Conservation (phyloP, 2,329 filamentous ascomycete species). For the Apiospora phragmitis region DNA sequence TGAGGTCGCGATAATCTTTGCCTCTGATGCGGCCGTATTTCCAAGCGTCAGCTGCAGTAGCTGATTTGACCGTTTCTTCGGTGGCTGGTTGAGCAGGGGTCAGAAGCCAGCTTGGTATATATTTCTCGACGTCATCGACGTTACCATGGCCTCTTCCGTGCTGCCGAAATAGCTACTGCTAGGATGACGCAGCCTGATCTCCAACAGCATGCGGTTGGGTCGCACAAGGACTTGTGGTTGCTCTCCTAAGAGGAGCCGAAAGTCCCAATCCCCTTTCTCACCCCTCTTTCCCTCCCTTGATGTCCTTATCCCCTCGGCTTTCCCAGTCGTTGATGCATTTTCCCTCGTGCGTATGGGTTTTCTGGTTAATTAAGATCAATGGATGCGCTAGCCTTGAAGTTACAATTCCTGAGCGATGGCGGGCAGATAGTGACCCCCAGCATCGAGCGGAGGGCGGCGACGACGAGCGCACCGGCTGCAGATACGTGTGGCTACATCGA, state of each 20-base stretch:
- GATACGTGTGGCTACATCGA: conserved; percentile 30
- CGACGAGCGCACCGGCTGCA: background rate
- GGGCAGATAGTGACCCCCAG: background rate
- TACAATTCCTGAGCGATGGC: background rate
- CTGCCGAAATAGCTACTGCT: too few relatives aligned
- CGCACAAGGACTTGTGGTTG: background rate
- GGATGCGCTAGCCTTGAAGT: background rate
- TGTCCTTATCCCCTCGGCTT: background rate
- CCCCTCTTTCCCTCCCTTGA: background rate
- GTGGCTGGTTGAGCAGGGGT: too few relatives aligned
- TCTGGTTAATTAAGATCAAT: background rate
- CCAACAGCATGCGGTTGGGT: background rate
- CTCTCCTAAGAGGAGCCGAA: background rate
- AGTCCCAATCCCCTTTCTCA: background rate
- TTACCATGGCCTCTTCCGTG: too few relatives aligned
- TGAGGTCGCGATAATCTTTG: background rate
- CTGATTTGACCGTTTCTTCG: too few relatives aligned
- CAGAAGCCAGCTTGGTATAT: too few relatives aligned
- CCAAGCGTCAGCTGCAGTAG: too few relatives aligned
- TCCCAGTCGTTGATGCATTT: background rate
- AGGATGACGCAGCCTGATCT: too few relatives aligned
- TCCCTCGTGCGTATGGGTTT: background rate
- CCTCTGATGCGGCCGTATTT: too few relatives aligned
- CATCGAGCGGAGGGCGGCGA: background rate
- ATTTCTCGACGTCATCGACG: too few relatives aligned